Percentiles rank a stretch among this genome's conserved stretches.
Conservation (phyloP, 23 red algal species). For the Cyanidiococcus yangmingshanensis region DNA sequence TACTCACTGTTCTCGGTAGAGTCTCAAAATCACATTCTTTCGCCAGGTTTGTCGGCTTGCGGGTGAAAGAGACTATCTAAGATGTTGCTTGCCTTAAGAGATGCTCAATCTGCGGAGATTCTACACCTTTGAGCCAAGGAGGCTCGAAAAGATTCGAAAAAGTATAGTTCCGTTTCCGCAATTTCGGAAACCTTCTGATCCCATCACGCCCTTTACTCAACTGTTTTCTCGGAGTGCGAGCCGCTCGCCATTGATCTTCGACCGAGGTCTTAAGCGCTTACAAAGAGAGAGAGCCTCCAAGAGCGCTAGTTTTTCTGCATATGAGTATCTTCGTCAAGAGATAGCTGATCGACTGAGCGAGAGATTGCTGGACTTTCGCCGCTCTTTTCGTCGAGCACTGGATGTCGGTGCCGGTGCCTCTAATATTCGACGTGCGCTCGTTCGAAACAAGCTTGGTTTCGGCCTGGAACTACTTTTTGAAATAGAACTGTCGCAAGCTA, state of each 20-base stretch:
- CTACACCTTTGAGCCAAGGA: no score
- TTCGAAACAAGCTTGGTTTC: neutral
- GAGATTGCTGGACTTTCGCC: constrained; percentile 59
- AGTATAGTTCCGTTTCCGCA: no score
- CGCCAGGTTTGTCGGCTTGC: no score
- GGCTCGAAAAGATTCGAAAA: no score
- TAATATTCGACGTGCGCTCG: constrained; percentile 52
- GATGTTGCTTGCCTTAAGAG: no score
- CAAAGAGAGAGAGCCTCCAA: constrained; percentile 43
- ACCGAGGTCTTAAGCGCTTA: constrained; percentile 32
- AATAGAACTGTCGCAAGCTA: constrained; percentile 24
- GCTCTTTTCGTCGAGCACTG: constrained; percentile 40
- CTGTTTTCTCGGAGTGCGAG: neutral
- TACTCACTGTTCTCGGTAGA: no score
- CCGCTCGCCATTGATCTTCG: constrained; percentile 30
- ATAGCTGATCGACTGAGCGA: constrained; percentile 40
- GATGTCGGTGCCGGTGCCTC: constrained; percentile 64
- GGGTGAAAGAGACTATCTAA: no score
- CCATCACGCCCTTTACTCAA: no score
- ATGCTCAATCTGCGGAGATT: no score
- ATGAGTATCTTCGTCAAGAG: constrained; percentile 63
- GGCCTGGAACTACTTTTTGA: constrained; percentile 12
- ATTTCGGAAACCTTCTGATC: no score
- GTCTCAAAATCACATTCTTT: no score
- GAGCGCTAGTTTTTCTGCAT: constrained; percentile 22